A percentile compares a stretch with the other conserved stretches of the same genome.
phyloP scores from a whole-genome alignment of 148 eudicot genomes.

The Camellia lanceoleosa region DNA sequence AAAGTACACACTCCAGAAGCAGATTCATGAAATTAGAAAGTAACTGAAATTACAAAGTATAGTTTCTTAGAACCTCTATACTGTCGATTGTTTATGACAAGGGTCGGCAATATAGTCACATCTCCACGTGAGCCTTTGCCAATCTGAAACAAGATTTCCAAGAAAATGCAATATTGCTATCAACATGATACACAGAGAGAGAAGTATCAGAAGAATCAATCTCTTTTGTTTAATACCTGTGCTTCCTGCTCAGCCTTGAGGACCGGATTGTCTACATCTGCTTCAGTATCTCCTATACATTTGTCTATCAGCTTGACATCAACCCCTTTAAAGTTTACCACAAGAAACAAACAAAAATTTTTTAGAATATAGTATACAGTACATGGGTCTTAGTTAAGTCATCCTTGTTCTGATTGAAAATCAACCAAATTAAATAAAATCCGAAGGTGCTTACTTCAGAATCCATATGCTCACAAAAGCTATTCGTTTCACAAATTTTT shows the following conservation, averaged over 20 bases:
- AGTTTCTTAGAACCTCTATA: constrained; percentile 63
- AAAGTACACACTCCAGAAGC: not conserved
- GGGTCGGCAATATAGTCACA: constrained; percentile 96
- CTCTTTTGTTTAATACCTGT: constrained; percentile 25
- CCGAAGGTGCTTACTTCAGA: not conserved
- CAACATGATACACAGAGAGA: constrained; percentile 2
- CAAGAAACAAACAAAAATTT: not conserved
- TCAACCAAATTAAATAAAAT: not conserved
- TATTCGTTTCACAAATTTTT: not conserved
- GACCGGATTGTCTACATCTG: constrained; percentile 37
- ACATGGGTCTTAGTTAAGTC: not conserved
- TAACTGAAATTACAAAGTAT: not conserved
- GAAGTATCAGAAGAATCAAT: not conserved
- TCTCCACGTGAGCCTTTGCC: constrained; percentile 92
- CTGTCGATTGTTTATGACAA: constrained; percentile 79
- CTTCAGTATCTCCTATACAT: constrained; percentile 41
- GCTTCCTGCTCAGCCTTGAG: constrained; percentile 46
- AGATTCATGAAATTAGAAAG: not conserved
- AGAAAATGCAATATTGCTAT: not conserved
- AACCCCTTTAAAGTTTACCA: constrained; percentile 21
- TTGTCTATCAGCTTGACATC: constrained; percentile 39
- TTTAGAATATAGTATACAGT: not conserved
- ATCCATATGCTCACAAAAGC: not conserved
- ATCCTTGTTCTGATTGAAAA: not conserved
- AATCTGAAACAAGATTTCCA: constrained; percentile 44